Percentiles rank a stretch among this genome's conserved stretches.
phyloP scores from a whole-genome alignment of 139 green algal genomes.

The Gonium pectorale region DNA sequence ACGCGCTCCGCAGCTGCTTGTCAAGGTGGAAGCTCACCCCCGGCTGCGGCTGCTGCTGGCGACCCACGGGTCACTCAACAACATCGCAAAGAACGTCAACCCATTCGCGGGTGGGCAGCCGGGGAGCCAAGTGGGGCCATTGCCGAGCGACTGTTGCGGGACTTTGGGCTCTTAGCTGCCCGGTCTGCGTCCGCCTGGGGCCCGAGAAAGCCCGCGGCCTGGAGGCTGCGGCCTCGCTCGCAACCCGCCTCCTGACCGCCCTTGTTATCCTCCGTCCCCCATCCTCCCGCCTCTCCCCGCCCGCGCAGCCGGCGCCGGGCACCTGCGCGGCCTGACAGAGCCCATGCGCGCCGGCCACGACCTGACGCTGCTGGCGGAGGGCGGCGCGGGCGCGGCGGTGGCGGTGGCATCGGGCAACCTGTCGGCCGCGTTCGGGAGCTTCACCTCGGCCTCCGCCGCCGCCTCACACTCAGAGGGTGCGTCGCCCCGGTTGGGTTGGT shows the following conservation, averaged over 20 bases:
- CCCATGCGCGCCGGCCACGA: slow-evolving; percentile 11
- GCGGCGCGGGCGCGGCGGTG: slow-evolving; percentile 6
- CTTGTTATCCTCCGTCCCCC: no score
- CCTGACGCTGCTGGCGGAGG: slow-evolving; percentile 2
- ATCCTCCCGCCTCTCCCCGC: background rate
- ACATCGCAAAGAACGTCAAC: slow-evolving; percentile 18
- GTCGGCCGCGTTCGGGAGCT: background rate
- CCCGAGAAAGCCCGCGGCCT: no score
- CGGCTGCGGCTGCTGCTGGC: slow-evolving; percentile 18
- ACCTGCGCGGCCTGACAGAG: background rate
- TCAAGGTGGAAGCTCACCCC: slow-evolving; percentile 9
- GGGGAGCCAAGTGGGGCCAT: no score
- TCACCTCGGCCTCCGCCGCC: background rate
- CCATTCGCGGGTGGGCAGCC: slow-evolving; percentile 11
- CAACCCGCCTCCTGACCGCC: background rate
- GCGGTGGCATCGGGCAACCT: background rate
- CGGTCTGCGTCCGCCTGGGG: no score
- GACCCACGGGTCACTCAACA: background rate
- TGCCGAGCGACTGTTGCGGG: background rate
- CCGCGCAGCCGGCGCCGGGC: background rate
- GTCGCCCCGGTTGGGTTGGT: no score
- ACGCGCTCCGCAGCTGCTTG: slow-evolving; percentile 9
- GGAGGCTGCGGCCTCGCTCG: no score
- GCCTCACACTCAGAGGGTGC: background rate
- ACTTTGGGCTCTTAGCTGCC: no score